Percentiles rank a stretch among this genome's conserved stretches.
These are phyloP conservation scores for Somion occarium DNA, from an alignment of 1,284 basidiomycete genomes.

Conservation along the genomic window DNA sequence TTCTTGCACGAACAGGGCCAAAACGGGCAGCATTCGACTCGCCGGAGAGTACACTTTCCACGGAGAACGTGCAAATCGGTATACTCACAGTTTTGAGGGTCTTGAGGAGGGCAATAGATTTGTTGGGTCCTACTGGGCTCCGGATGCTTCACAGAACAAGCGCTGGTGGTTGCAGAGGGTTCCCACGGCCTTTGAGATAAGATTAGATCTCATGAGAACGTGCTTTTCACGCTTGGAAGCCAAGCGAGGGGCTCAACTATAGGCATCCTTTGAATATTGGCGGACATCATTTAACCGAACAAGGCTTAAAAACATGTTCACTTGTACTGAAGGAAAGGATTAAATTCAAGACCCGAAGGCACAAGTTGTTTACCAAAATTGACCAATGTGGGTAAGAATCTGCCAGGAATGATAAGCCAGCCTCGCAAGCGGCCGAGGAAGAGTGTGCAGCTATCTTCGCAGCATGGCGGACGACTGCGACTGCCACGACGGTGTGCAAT, in stretches of 20 bases:
- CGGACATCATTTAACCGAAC: no score
- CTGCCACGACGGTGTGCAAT: constrained; percentile 8
- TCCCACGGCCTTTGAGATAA: not conserved
- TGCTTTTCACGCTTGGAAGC: no score
- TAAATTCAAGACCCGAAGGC: no score
- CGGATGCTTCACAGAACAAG: not conserved
- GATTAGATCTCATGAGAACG: constrained; percentile 5
- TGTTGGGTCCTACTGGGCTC: constrained; percentile 14
- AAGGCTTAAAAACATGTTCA: no score
- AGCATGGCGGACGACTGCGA: not conserved
- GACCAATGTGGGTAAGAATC: not conserved
- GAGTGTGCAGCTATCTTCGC: constrained; percentile 1
- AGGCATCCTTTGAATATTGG: no score
- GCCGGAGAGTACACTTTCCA: constrained; percentile 12
- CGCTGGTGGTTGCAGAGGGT: not conserved
- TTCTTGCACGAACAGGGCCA: constrained; percentile 4
- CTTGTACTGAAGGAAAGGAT: no score
- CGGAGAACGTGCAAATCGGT: constrained; percentile 10
- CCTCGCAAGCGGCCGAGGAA: constrained; percentile 10
- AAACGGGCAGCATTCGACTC: constrained; percentile 19
- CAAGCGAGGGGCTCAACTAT: no score
- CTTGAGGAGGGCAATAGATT: constrained; percentile 27
- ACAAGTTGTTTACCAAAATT: no score
- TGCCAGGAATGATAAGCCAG: not conserved
- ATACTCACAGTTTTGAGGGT: constrained; percentile 36